phyloP scores from a whole-genome alignment of 257 asterid genomes.

The Striga asiatica region DNA sequence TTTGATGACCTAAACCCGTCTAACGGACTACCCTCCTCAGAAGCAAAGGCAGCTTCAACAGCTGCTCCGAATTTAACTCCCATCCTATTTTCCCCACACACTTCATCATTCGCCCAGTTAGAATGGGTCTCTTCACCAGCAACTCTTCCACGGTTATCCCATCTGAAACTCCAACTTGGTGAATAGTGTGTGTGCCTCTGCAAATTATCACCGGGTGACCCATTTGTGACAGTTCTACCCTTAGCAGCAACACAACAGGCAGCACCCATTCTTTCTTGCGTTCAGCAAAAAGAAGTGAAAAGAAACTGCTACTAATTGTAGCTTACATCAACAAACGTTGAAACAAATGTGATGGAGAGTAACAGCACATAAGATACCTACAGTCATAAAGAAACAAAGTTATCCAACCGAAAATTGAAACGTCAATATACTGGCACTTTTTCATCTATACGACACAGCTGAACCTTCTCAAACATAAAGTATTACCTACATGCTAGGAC shows the following conservation, averaged over 20 bases:
- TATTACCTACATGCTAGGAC: no score
- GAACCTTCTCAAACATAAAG: no score
- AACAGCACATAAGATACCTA: slow-evolving; percentile 20
- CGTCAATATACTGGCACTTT: not conserved
- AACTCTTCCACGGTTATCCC: slow-evolving; percentile 90
- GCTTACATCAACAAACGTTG: slow-evolving; percentile 19
- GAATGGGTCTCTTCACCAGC: slow-evolving; percentile 82
- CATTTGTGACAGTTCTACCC: slow-evolving; percentile 53
- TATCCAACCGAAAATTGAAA: not conserved
- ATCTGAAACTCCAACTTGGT: slow-evolving; percentile 91
- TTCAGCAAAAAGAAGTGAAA: slow-evolving; percentile 4
- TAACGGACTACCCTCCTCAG: slow-evolving; percentile 74
- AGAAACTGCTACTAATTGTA: slow-evolving; percentile 3
- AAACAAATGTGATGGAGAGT: slow-evolving; percentile 1
- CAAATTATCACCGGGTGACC: slow-evolving; percentile 44
- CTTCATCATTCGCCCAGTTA: slow-evolving; percentile 49
- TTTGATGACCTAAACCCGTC: slow-evolving; percentile 61
- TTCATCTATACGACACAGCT: no score
- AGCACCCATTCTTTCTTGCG: slow-evolving; percentile 75
- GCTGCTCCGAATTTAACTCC: slow-evolving; percentile 53
- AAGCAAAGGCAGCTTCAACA: slow-evolving; percentile 53
- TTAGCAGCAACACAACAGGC: slow-evolving; percentile 95
- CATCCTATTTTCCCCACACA: slow-evolving; percentile 26
- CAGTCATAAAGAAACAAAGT: slow-evolving; percentile 7
- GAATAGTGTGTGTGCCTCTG: slow-evolving; percentile 70